Conservation (phyloP, 139 green algal species). For the Trebouxia sp. region DNA sequence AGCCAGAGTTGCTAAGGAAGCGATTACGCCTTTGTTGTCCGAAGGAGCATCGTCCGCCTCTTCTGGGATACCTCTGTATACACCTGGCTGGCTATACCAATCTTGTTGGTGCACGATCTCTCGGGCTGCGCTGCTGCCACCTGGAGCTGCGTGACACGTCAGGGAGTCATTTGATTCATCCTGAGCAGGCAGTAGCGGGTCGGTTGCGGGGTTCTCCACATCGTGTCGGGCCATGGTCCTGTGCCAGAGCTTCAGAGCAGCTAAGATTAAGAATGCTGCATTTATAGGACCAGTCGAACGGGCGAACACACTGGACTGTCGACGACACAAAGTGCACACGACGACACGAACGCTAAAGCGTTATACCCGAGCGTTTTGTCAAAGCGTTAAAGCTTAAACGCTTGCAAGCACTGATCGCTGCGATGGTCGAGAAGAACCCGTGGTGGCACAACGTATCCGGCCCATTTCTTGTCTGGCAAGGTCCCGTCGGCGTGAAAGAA, state of each 20-base stretch:
- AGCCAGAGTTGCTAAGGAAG: conserved; percentile 47
- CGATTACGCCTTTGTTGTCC: conserved; percentile 36
- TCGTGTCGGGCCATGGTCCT: background rate
- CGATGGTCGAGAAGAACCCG: conserved; percentile 72
- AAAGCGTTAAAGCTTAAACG: conserved; percentile 5
- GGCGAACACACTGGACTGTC: too few relatives aligned
- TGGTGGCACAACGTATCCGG: conserved; percentile 80
- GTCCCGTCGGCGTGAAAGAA: conserved; percentile 80
- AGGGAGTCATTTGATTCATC: background rate
- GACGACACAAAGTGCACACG: background rate
- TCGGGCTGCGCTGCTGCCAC: background rate
- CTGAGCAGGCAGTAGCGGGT: background rate
- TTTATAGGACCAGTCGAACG: too few relatives aligned
- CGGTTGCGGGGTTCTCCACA: background rate
- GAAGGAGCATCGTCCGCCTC: conserved; percentile 40
- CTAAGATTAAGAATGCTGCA: too few relatives aligned
- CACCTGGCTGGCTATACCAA: background rate
- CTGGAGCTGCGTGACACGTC: background rate
- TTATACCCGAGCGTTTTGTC: too few relatives aligned
- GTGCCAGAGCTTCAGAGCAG: too few relatives aligned
- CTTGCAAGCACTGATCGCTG: too few relatives aligned
- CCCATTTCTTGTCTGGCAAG: conserved; percentile 71
- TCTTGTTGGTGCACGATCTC: background rate
- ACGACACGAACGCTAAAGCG: background rate
- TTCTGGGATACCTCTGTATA: conserved; percentile 2